Conservation (phyloP, 495 filamentous ascomycete species). For the Aeminium ludgeri region DNA sequence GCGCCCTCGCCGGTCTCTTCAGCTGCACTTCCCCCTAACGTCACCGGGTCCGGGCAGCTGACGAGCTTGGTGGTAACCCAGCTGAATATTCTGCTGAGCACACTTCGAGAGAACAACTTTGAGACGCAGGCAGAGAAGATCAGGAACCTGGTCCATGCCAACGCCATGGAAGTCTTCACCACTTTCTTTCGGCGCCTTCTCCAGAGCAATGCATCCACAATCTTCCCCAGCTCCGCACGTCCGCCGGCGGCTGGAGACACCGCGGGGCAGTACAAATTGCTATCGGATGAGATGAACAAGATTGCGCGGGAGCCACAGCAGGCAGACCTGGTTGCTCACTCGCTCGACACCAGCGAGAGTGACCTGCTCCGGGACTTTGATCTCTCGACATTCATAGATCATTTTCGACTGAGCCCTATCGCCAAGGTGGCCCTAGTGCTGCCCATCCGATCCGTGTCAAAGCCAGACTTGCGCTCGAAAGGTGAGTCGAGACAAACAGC, state of each 20-base stretch:
- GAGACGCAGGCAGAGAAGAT: conserved; percentile 82
- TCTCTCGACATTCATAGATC: conserved; percentile 75
- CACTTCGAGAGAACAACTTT: conserved; percentile 88
- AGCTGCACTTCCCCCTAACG: conserved; percentile 26
- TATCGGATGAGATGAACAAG: conserved; percentile 74
- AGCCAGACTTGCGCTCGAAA: conserved; percentile 70
- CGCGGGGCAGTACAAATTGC: conserved; percentile 60
- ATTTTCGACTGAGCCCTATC: conserved; percentile 78
- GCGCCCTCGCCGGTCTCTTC: conserved; percentile 44
- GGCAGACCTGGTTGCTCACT: conserved; percentile 78
- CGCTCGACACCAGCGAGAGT: conserved; percentile 69
- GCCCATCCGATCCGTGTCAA: conserved; percentile 65
- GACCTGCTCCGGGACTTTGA: conserved; percentile 92
- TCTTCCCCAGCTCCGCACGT: conserved; percentile 61
- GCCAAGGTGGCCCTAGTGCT: conserved; percentile 77
- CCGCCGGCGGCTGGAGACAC: conserved; percentile 37
- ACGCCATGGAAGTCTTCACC: conserved; percentile 92
- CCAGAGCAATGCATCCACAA: conserved; percentile 64
- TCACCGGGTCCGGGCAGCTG: conserved; percentile 22
- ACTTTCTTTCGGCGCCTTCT: conserved; percentile 85
- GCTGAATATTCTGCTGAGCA: conserved; percentile 82
- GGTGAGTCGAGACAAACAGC: conserved; percentile 35
- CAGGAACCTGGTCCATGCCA: conserved; percentile 75
- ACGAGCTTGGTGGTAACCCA: conserved; percentile 87
- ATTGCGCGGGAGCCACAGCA: conserved; percentile 61